Evolutionary conservation across 345 rosid species (phyloP).

Genomic region (Zanthoxylum bungeanum): DNA sequence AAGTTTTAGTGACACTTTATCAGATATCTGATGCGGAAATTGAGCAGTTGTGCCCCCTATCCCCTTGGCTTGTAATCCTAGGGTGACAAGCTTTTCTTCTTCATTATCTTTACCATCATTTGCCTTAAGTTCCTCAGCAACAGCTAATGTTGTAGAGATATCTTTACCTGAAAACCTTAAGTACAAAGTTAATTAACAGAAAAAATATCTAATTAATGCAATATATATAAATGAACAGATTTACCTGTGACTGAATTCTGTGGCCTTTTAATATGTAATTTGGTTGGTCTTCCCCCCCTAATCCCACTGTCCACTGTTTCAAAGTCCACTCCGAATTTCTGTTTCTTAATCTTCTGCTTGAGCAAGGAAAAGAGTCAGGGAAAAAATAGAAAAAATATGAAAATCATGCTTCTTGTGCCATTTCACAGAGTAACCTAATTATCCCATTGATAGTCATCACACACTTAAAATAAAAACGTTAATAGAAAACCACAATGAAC

Average conservation of each 20-base stretch:
- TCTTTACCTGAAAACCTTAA: constrained; percentile 35
- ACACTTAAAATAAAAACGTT: constrained; percentile 17
- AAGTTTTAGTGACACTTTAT: constrained; percentile 20
- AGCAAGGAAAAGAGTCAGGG: constrained; percentile 3
- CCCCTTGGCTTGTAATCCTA: constrained; percentile 38
- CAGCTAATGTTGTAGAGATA: constrained; percentile 6
- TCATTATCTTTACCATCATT: constrained; percentile 24
- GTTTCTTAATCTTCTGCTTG: constrained; percentile 34
- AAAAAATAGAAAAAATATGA: not conserved
- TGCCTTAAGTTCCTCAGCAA: constrained; percentile 19
- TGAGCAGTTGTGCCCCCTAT: not conserved
- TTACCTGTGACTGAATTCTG: constrained; percentile 22
- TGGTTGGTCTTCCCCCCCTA: constrained; percentile 33
- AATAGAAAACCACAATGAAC: constrained; percentile 21
- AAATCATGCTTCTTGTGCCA: not conserved
- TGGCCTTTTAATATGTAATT: constrained; percentile 26
- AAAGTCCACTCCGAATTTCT: constrained; percentile 27
- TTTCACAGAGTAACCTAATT: constrained; percentile 3
- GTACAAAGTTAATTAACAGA: constrained; percentile 11
- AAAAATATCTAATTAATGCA: not conserved
- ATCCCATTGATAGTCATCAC: no score
- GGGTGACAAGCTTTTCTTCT: constrained; percentile 28
- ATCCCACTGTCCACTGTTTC: constrained; percentile 25
- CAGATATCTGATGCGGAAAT: constrained; percentile 3
- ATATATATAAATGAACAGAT: not conserved